Base-by-base conservation (phyloP, 2,329 filamentous ascomycete genomes). In the Fusarium succisae region DNA sequence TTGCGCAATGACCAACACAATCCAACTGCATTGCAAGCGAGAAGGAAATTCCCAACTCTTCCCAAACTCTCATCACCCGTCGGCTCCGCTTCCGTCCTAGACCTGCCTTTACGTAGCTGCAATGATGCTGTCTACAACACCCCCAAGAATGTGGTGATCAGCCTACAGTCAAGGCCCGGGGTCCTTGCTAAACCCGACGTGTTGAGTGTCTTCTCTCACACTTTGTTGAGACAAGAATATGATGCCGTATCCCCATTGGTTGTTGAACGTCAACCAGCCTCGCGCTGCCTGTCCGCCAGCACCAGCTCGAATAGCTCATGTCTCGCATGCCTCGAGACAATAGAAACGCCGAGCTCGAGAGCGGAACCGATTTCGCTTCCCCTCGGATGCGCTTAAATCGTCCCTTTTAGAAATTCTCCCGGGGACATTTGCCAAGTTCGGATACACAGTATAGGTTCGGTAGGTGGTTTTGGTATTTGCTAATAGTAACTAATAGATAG, bases 91-190 rank as follows among this genome's bases (percentile, higher is more conserved):
- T 61, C 47, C 38, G 48, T 45, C 55, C 60, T 53, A 38, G 43
- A 37, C 17, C 47, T 68, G 30, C 47, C 68, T 72, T 66, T 63
- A 50, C 64, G 35, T 39, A 59, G 51, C 51, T 70, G 47, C 44
- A 68, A 59, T 41, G 47, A 48, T 56, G 59, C 63, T 63, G 41
- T 69, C 55, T 69, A 53, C 43, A 62, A 57, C 71, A 75, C 58
- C 66, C 70, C 77, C 48, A 73, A 64, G 66, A 53, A 50, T 41
- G 64, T 63, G 63, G 66, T 60, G 64, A 72, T 77, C 70, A 77
- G 72, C 73, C 62, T 77, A 55, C 57, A 51, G 44, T 41, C 75
- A 77, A 72, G 65, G 69, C 70, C 69, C 64, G 70, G 73, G 69
- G 75, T 55, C 73, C 66, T 58, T 75, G 63, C 54, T 51, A 61